Percentiles rank a stretch among this genome's conserved stretches.
These are phyloP conservation scores for Speleostelium caveatum DNA, from an alignment of 78 protist species.

Conservation along the genomic window DNA sequence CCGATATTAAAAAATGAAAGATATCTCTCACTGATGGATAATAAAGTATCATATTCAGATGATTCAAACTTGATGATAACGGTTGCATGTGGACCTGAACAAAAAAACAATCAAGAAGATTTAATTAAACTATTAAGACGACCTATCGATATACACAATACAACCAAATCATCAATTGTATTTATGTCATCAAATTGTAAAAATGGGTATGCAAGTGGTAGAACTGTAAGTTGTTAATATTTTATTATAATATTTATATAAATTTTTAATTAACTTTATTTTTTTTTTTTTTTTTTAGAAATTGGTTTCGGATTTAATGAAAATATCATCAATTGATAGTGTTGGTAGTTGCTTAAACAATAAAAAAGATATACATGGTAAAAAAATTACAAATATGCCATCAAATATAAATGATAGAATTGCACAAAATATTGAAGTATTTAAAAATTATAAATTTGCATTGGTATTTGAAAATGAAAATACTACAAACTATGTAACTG, in stretches of 20 bases:
- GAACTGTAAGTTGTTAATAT: conserved; percentile 44
- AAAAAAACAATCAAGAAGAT: background rate
- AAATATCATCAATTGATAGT: conserved; percentile 8
- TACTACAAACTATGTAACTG: conserved; percentile 54
- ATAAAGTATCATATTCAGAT: background rate
- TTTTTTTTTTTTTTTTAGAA: background rate
- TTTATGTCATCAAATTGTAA: conserved; percentile 60
- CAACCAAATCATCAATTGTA: background rate
- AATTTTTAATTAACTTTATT: background rate
- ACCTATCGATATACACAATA: background rate
- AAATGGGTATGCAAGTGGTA: conserved; percentile 5
- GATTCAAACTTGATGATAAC: background rate
- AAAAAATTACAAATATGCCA: background rate
- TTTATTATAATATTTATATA: background rate
- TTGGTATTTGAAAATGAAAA: conserved; percentile 64
- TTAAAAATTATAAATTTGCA: conserved; percentile 24
- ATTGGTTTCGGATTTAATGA: background rate
- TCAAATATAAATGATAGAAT: conserved; percentile 4
- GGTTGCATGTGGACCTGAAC: background rate
- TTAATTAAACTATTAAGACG: background rate
- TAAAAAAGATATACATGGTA: background rate
- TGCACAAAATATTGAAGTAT: conserved; percentile 12
- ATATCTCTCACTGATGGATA: background rate
- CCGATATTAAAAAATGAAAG: background rate
- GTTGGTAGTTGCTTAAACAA: conserved; percentile 28